Base-by-base conservation (phyloP, 768 basidiomycete species). In the Lentinus tigrinus region DNA sequence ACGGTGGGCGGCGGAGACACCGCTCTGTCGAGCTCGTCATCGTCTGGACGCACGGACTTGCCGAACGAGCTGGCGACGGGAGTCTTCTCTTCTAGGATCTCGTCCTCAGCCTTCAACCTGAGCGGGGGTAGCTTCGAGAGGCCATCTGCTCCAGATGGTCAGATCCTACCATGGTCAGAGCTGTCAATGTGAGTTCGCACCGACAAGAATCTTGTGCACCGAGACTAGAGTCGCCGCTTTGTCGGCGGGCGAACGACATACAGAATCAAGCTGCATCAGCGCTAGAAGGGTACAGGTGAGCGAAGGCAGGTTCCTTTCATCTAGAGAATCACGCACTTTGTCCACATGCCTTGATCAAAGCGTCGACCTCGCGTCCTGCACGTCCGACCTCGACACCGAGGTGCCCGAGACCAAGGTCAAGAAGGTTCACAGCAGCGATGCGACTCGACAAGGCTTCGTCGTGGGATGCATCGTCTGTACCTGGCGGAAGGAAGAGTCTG, bases 371-470 rank as follows among this genome's bases (percentile, higher is more conserved):
- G 47, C 79, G 63, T 4, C 80, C 74, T 1, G 74, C 75, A 4
- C 70, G 63, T 2, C 84, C 86, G 0, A 92, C 83, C 52, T 93
- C 87, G 9, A 98, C 81, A 16, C 95, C 96, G 1, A 99, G 83
- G 73, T 98, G 95, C 38, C 89, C 88, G 10, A 98, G 76, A 2
- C 86, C 81, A 0, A 99, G 77, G 70, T 98, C 96, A 1, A 98
- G 78, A 79, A 95, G 83, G 63, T 95, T 95, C 44, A 99, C 77
- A 1, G 95, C 95, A 14, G 93, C 93, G 16, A 98, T 87, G 5
- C 95, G 85, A 67, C 86, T 90, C 0, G 95, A 85, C 3, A 99
- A 77, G 0, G 93, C 89, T 65, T 93, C 92, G 68, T 99, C 95
- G 68, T 97, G 95, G 1, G 87, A 87, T 0, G 82, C 77, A 66